Conservation (phyloP, 768 basidiomycete species). For the Cystobasidiopsis lactophilus region DNA sequence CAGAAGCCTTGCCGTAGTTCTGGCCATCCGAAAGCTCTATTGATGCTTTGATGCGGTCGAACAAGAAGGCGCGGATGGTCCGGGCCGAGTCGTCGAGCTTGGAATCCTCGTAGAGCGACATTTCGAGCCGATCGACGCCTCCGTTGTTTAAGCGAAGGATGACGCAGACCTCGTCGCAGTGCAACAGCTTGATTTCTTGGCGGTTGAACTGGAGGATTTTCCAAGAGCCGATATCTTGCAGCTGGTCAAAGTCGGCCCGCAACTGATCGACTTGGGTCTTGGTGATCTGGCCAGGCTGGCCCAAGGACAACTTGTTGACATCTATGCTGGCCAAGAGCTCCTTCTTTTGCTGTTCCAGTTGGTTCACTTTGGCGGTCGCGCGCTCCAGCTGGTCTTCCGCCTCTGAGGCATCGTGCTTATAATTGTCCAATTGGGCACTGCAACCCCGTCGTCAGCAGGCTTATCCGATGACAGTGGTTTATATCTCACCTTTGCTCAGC, state of each 20-base stretch:
- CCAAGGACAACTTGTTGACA: slow-evolving; percentile 5
- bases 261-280: too few relatives aligned
- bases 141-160: background rate
- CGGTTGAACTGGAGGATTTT: slow-evolving; percentile 4
- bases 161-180: slow-evolving; percentile 13
- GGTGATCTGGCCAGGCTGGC: slow-evolving; percentile 10
- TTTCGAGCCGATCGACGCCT: background rate
- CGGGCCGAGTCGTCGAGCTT: background rate
- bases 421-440: slow-evolving; percentile 11
- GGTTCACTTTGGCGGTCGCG: slow-evolving; percentile 6
- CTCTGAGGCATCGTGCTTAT: slow-evolving; percentile 6
- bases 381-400: slow-evolving; percentile 3
- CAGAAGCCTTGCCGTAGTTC: background rate
- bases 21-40: background rate
- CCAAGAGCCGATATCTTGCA: slow-evolving; percentile 18
- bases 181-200: slow-evolving; percentile 1
- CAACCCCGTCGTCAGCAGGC: too few relatives aligned
- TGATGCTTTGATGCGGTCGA: slow-evolving; percentile 5
- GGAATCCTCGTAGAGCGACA: background rate
- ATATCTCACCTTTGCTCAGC: slow-evolving; percentile 18
- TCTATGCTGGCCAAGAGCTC: slow-evolving; percentile 2
- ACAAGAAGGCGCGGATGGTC: slow-evolving; percentile 2
- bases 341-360: slow-evolving; percentile 7
- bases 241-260: slow-evolving; percentile 15
- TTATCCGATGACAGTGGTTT: background rate